Percentiles rank a stretch among this genome's conserved stretches.
Conservation (phyloP, 2,329 filamentous ascomycete genomes). For the Elsinoe fawcettii region DNA sequence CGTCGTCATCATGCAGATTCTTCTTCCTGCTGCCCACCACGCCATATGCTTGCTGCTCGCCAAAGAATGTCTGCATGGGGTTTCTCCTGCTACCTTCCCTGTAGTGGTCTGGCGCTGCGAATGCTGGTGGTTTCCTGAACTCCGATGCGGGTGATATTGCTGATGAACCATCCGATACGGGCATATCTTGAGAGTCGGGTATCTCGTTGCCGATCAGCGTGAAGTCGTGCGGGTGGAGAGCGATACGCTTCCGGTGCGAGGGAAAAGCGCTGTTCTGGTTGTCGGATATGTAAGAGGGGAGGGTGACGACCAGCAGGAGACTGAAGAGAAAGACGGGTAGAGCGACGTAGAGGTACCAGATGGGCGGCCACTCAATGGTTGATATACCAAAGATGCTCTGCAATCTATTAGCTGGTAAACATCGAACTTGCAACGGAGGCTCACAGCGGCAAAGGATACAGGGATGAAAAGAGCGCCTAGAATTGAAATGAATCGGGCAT, state of each 20-base stretch:
- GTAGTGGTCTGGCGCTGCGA: not conserved
- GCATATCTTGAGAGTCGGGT: conserved; percentile 25
- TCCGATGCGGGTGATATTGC: not conserved
- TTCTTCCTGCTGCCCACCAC: conserved; percentile 12
- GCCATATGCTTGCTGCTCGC: conserved; percentile 1
- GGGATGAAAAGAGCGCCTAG: conserved; percentile 32
- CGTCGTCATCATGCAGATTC: conserved; percentile 13
- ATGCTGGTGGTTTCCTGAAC: not conserved
- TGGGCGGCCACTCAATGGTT: conserved; percentile 26
- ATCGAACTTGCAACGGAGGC: not conserved
- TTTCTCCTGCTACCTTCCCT: not conserved
- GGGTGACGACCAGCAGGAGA: conserved; percentile 22
- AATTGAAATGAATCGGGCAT: conserved; percentile 28
- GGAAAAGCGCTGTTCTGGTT: conserved; percentile 22
- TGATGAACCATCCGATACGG: conserved; percentile 1
- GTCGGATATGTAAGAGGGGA: conserved; percentile 13
- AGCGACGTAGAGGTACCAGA: conserved; percentile 29
- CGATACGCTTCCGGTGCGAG: conserved; percentile 22
- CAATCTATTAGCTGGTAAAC: not conserved
- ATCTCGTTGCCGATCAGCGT: conserved; percentile 31
- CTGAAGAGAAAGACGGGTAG: conserved; percentile 28
- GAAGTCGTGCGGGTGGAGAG: conserved; percentile 25
- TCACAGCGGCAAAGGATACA: conserved; percentile 27
- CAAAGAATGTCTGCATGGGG: conserved; percentile 7
- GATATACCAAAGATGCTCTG: conserved; percentile 31